phyloP scores from a whole-genome alignment of 169 alveolate species.

The Cryptosporidium sp. region DNA sequence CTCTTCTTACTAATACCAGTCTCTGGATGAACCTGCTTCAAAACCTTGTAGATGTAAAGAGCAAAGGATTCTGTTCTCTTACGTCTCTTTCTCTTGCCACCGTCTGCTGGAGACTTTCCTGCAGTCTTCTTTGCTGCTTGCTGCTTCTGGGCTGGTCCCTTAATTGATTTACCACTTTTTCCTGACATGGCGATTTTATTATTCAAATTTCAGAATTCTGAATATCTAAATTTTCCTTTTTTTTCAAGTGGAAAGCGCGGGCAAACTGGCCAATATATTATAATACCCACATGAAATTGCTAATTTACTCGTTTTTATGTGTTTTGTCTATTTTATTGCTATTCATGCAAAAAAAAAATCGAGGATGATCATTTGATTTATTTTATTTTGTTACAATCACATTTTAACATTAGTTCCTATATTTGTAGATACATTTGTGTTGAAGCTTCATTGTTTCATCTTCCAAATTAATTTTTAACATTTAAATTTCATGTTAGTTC shows the following conservation, averaged over 20 bases:
- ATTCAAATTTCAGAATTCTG: constrained; percentile 9
- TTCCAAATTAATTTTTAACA: background rate
- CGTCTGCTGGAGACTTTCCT: constrained; percentile 87
- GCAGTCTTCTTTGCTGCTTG: constrained; percentile 92
- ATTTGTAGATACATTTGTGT: background rate
- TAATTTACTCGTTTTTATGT: constrained; percentile 12
- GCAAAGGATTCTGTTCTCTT: constrained; percentile 96
- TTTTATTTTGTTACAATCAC: background rate
- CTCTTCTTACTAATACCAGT: constrained; percentile 98
- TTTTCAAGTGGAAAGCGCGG: constrained; percentile 75
- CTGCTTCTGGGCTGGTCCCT: constrained; percentile 87
- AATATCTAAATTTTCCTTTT: constrained; percentile 19
- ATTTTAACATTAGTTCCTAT: too few species aligned
- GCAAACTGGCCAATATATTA: constrained; percentile 1
- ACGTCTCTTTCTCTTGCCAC: constrained; percentile 91
- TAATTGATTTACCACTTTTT: constrained; percentile 79
- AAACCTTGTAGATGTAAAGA: constrained; percentile 98
- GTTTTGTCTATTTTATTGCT: constrained; percentile 38
- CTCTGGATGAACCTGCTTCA: constrained; percentile 98
- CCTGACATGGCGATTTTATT: constrained; percentile 85
- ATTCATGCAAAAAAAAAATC: background rate
- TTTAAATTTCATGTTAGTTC: background rate
- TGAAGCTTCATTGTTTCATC: background rate
- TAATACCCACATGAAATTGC: constrained; percentile 54
- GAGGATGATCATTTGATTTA: background rate